phyloP scores from a whole-genome alignment of 805 yeast species.

The Grigorovia humatica region DNA sequence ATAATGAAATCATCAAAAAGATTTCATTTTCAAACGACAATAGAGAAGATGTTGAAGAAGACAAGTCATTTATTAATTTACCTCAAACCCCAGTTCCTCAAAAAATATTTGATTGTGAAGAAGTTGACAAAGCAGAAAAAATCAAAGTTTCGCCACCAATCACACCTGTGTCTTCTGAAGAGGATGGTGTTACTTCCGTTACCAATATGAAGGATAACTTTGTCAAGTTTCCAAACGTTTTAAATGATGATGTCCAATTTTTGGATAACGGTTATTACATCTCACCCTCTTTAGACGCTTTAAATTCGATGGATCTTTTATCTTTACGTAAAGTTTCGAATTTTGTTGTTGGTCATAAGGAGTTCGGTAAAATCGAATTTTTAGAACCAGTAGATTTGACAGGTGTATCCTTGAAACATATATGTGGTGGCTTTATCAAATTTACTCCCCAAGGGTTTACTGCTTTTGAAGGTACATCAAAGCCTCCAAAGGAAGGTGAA shows the following conservation, averaged over 20 bases:
- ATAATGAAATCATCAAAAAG: slow-evolving; percentile 2
- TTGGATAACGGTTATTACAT: slow-evolving; percentile 80
- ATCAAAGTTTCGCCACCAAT: not conserved
- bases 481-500: slow-evolving; percentile 58
- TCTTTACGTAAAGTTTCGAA: slow-evolving; percentile 54
- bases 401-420: slow-evolving; percentile 46
- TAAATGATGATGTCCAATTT: slow-evolving; percentile 34
- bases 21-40: slow-evolving; percentile 4
- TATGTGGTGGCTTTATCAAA: slow-evolving; percentile 55
- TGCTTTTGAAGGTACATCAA: slow-evolving; percentile 58
- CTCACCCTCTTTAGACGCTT: slow-evolving; percentile 60
- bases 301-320: slow-evolving; percentile 47
- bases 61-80: not conserved
- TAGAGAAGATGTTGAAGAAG: not conserved
- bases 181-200: not conserved
- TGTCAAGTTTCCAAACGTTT: slow-evolving; percentile 3
- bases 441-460: slow-evolving; percentile 52
- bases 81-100: not conserved
- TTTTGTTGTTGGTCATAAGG: slow-evolving; percentile 66
- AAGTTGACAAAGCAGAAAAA: not conserved
- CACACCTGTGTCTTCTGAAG: slow-evolving; percentile 2
- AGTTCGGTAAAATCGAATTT: slow-evolving; percentile 68
- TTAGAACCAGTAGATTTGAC: slow-evolving; percentile 77
- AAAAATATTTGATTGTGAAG: not conserved
- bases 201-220: not conserved